phyloP scores from a whole-genome alignment of 1,139 yeast genomes.

The Tardiomyces blankii region DNA sequence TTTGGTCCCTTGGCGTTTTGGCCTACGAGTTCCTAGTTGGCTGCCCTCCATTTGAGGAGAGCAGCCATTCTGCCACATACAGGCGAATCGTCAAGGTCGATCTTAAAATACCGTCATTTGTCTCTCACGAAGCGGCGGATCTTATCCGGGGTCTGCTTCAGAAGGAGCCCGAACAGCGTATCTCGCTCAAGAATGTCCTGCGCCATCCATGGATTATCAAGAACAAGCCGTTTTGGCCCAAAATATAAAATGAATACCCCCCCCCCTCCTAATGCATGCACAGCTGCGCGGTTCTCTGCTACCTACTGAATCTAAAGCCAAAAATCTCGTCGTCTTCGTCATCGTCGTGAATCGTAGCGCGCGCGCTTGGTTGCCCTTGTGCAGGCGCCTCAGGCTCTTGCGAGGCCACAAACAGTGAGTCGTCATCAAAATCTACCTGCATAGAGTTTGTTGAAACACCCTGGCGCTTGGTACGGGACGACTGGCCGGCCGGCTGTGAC shows the following conservation, averaged over 20 bases:
- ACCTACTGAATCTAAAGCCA: no score
- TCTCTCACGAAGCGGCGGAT: constrained; percentile 68
- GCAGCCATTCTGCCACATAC: constrained; percentile 61
- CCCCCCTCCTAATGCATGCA: constrained; percentile 1
- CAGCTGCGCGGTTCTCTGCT: background rate
- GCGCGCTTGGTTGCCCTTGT: no score
- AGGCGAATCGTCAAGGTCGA: constrained; percentile 71
- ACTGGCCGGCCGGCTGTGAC: no score
- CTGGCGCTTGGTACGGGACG: no score
- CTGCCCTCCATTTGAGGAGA: constrained; percentile 80
- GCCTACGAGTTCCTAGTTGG: constrained; percentile 85
- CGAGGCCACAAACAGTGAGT: no score
- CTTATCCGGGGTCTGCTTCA: constrained; percentile 48
- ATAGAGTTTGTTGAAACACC: no score
- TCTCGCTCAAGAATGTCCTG: constrained; percentile 48
- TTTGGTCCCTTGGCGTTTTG: constrained; percentile 88
- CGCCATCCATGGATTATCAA: constrained; percentile 76
- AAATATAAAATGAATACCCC: background rate
- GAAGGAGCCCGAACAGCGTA: constrained; percentile 58
- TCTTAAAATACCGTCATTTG: constrained; percentile 55
- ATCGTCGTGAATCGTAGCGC: no score
- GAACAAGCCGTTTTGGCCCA: constrained; percentile 43
- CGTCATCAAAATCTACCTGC: no score
- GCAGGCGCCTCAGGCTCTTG: no score
- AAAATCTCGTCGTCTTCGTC: no score